Base-by-base conservation (phyloP, 2,329 filamentous ascomycete species). In the Elsinoe ampelina region DNA sequence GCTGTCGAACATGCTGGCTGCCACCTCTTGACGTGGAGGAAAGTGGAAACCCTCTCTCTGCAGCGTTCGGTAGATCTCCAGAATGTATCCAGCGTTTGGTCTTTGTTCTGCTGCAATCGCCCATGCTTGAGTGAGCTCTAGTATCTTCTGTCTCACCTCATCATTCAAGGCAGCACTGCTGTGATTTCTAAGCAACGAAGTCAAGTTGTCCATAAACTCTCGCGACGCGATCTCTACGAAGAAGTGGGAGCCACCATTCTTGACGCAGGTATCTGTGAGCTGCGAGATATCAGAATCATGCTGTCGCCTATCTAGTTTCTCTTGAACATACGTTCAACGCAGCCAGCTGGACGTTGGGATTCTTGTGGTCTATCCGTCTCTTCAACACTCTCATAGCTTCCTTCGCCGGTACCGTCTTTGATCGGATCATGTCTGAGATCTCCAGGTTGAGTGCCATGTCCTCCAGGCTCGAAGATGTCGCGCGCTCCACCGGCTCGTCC, bases 321-420 rank as follows among this genome's bases (percentile, higher is more conserved):
- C 22, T 12, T 45, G 17, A 17, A 60, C 75, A 58, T 78, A 93
- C 89, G 72, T 93, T 95, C 57, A 98, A 75, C n/a, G 93, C 87
- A 64, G 91, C 93, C 35, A 98, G 78, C 75, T 98, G 93, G 35
- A 93, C 85, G 71, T 98, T 98, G 35, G 93, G 93, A 68, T 98
- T 98, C 78, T 91, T 95, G 78, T 95, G 90, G 73, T 89, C 90
- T 77, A 98, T 90, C 70, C 93, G 85, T 69, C 84, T 84, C 76
- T 96, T 97, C 67, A 98, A 77, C 42, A 89, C 92, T 70, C 90
- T 88, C 93, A 98, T 98, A 61, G 93, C 93, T 73, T 98, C 93
- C 73, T 92, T 96, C 55, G 93, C 92, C 71, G 91, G 90, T 52
- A 98, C 92, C 15, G 90, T 95, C 77, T 97, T 97, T 67, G 91